Evolutionary conservation across 768 basidiomycete species (phyloP), one percentile per base, ranked within the genome.

Genomic region (Holtermannia corniformis): DNA sequence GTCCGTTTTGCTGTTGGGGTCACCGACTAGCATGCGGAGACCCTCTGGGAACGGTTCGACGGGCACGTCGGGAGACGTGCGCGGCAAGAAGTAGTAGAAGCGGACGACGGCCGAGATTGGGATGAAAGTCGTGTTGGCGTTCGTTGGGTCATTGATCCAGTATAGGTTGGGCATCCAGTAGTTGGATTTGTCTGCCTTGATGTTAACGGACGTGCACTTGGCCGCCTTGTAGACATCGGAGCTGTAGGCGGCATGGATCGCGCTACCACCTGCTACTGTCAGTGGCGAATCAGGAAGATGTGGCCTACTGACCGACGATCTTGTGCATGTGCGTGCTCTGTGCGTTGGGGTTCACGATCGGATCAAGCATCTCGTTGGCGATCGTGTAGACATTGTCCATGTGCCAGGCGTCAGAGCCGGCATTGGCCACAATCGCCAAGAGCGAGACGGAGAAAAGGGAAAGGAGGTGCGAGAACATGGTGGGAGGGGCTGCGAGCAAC

Each of bases 71-170:
- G 52, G 50, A 12, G 61, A 62, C 43, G 57, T 66, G 47, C 63
- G 42, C 5, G 51, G 58, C 11, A 64, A 45, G 54, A 67, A 67
- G 56, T 71, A 71, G 61, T 71, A 71, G 51, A 67, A 67, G 50
- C 69, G 57, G 13, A 54, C 45, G 21, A 45, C 41, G 11, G 60
- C 51, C 3, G 55, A 48, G 22, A 68, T 10, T 16, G 56, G 51
- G 53, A 19, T 47, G 53, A 48, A 3, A 49, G 45, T 37, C 57
- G 54, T 45, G 47, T 56, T 59, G 52, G 19, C 51, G 53, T 23
- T 52, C 48, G 24, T 50, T 50, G 22, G 42, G 52, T 20, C 54
- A 50, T 7, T 52, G 52, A 44, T 40, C 49, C 13, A 58, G 25
- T 27, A 58, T 54, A 44, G 28, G 48, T 13, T 53, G 20, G 65